Evolutionary conservation across 495 filamentous ascomycete species (phyloP).

Genomic region (Neurospora sublineolata): DNA sequence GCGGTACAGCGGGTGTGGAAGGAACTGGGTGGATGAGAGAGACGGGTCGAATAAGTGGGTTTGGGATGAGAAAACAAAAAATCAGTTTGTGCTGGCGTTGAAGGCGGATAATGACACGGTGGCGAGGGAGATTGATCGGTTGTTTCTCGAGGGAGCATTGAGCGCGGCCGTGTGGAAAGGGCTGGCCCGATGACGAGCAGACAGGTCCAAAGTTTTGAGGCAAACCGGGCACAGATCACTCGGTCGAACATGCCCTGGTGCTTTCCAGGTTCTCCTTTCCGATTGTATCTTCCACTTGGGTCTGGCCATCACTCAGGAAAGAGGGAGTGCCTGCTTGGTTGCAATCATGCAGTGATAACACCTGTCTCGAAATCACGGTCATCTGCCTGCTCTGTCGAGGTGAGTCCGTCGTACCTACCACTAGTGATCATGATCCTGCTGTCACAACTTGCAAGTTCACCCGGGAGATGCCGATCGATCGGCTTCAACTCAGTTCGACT

Average conservation of each 20-base stretch:
- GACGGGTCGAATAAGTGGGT: slow-evolving; percentile 29
- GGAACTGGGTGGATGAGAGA: slow-evolving; percentile 13
- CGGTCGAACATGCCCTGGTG: neutral
- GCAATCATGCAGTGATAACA: too few relatives aligned
- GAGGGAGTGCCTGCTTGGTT: too few relatives aligned
- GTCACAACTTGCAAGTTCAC: too few relatives aligned
- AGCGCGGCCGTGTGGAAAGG: neutral
- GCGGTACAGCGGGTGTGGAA: slow-evolving; percentile 10
- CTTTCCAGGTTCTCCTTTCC: neutral
- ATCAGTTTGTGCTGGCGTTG: slow-evolving; percentile 25
- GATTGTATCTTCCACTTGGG: too few relatives aligned
- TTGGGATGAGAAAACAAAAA: slow-evolving; percentile 14
- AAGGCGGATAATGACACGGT: slow-evolving; percentile 4
- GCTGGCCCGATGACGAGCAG: neutral
- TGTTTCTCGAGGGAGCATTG: slow-evolving; percentile 10
- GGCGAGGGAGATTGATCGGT: slow-evolving; percentile 13
- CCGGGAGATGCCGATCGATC: too few relatives aligned
- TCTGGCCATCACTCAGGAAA: too few relatives aligned
- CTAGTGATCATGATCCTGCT: too few relatives aligned
- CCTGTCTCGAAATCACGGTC: too few relatives aligned
- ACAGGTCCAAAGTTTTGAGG: neutral
- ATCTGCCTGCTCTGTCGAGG: too few relatives aligned
- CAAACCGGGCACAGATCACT: neutral
- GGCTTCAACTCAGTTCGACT: too few relatives aligned
- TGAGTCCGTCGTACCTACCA: too few relatives aligned